Evolutionary conservation across 176 grass and related monocot species (phyloP).

Genomic region (Oryza officinalis): DNA sequence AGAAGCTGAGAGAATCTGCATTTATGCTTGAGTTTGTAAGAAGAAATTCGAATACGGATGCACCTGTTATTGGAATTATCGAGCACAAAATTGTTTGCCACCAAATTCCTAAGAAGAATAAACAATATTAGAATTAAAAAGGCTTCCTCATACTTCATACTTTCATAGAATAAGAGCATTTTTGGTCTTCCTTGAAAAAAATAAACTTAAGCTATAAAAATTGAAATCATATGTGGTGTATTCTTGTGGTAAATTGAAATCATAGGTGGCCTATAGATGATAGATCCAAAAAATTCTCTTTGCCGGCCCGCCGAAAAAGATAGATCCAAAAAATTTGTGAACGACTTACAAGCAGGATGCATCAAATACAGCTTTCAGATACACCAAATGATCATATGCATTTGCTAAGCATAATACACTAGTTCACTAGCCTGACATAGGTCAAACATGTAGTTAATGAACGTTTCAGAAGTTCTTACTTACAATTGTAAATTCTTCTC

Average conservation of each 20-base stretch:
- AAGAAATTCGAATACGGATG: not conserved
- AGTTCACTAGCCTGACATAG: not conserved
- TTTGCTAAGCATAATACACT: not conserved
- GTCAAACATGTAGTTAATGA: not conserved
- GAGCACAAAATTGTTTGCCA: constrained; percentile 71
- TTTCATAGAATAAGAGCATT: not conserved
- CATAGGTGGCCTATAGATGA: not conserved
- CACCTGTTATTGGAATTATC: constrained; percentile 61
- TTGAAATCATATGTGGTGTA: not conserved
- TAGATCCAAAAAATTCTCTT: not conserved
- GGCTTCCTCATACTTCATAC: not conserved
- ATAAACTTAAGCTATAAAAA: not conserved
- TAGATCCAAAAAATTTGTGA: not conserved
- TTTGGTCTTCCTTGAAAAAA: not conserved
- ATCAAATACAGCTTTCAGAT: too few relatives aligned
- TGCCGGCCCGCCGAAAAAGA: too few relatives aligned
- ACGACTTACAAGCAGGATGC: not conserved
- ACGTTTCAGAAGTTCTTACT: constrained; percentile 28
- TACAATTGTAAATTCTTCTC: constrained; percentile 61
- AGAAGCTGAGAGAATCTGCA: not conserved
- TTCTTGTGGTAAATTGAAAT: not conserved
- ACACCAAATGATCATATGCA: not conserved
- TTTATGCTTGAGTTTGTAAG: not conserved
- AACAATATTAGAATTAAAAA: not conserved
- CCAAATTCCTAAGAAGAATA: constrained; percentile 65